Evolutionary conservation across 2,329 filamentous ascomycete species (phyloP).

Genomic region (Mariannaea sp.): DNA sequence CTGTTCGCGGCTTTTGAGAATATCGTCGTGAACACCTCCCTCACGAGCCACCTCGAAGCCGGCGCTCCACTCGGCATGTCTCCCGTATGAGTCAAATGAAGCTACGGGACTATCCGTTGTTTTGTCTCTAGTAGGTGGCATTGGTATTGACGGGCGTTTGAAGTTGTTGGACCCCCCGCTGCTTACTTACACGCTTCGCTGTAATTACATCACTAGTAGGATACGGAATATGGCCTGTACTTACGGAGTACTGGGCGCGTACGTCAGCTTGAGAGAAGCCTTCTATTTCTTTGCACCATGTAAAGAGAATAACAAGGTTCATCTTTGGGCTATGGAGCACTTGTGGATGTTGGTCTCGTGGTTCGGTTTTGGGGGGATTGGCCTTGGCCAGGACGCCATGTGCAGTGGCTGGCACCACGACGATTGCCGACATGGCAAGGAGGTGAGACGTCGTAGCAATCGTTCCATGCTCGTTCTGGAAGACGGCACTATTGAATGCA

Average conservation of each 20-base stretch:
- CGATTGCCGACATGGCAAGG: slow-evolving; percentile 20
- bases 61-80: slow-evolving; percentile 3
- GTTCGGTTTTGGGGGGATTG: slow-evolving; percentile 18
- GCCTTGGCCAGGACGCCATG: slow-evolving; percentile 9
- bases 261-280: no score
- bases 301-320: no score
- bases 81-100: background rate
- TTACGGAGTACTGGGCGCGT: slow-evolving; percentile 9
- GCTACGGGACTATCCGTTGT: background rate
- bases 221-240: slow-evolving; percentile 3
- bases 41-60: background rate
- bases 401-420: slow-evolving; percentile 5
- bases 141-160: slow-evolving; percentile 1
- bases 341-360: no score
- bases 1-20: slow-evolving; percentile 1
- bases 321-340: no score
- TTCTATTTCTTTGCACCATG: no score
- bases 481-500: slow-evolving; percentile 9
- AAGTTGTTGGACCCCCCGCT: background rate
- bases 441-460: slow-evolving; percentile 18
- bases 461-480: slow-evolving; percentile 35
- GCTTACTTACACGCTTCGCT: no score
- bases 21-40: slow-evolving; percentile 4
- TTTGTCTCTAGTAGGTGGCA: background rate
- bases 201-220: no score